Evolutionary conservation across 192 early-diverging fungal species (phyloP).

Genomic region (Coemansia sp.): DNA sequence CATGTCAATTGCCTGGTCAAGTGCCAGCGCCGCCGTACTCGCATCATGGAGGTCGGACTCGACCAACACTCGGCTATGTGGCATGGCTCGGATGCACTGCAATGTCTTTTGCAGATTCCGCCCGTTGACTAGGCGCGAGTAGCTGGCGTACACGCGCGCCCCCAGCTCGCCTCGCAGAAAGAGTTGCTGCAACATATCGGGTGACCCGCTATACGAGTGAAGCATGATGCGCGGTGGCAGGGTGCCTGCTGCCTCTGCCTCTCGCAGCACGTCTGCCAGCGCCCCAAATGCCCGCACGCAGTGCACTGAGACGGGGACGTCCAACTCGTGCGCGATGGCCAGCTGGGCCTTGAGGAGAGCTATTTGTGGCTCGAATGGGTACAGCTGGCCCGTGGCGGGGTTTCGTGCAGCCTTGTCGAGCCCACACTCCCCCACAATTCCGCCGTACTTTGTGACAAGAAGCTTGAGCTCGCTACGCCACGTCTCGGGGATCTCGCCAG

Average conservation of each 20-base stretch:
- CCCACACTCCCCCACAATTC: constrained; percentile 50
- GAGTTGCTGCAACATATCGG: constrained; percentile 61
- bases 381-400: constrained; percentile 18
- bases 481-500: constrained; percentile 25
- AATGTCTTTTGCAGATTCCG: constrained; percentile 42
- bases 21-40: constrained; percentile 10
- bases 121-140: constrained; percentile 76
- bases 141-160: constrained; percentile 71
- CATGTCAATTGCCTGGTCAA: constrained; percentile 22
- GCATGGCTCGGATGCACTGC: constrained; percentile 68
- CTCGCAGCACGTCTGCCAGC: constrained; percentile 47
- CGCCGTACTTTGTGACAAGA: constrained; percentile 22
- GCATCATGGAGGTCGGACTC: constrained; percentile 76
- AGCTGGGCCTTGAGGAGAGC: constrained; percentile 65
- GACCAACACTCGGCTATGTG: constrained; percentile 74
- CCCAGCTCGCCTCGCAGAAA: constrained; percentile 33
- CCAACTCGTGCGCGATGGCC: constrained; percentile 63
- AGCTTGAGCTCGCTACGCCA: constrained; percentile 32
- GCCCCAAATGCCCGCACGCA: constrained; percentile 75
- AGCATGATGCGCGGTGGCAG: constrained; percentile 74
- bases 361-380: constrained; percentile 42
- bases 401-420: constrained; percentile 48
- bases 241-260: constrained; percentile 14
- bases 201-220: constrained; percentile 83
- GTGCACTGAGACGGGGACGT: constrained; percentile 70